Conservation (phyloP, 2,329 filamentous ascomycete species). For the Tolypocladium endophyticum region DNA sequence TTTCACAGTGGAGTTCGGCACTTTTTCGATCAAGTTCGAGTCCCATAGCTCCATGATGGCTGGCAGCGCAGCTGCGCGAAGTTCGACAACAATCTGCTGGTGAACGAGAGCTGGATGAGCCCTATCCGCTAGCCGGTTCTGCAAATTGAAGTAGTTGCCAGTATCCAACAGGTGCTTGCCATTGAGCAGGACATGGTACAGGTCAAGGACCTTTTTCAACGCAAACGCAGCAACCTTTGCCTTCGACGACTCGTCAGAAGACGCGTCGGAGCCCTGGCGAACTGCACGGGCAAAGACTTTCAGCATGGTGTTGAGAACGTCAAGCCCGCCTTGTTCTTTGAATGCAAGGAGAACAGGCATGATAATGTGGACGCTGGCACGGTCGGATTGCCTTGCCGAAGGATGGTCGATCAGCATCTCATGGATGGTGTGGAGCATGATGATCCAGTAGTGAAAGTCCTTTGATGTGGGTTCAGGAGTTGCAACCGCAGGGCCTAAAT, state of each 20-base stretch:
- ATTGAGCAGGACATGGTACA: slow-evolving; percentile 68
- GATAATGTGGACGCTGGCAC: slow-evolving; percentile 42
- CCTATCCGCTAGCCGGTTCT: slow-evolving; percentile 27
- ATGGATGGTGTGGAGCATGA: slow-evolving; percentile 66
- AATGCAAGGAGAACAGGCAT: slow-evolving; percentile 80
- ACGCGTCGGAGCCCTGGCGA: slow-evolving; percentile 24
- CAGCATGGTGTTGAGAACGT: slow-evolving; percentile 62
- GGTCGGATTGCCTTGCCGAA: slow-evolving; percentile 36
- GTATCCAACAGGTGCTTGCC: slow-evolving; percentile 76
- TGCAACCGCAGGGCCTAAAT: slow-evolving; percentile 43
- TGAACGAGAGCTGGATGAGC: slow-evolving; percentile 32
- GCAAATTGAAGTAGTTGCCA: slow-evolving; percentile 40
- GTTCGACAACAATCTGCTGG: slow-evolving; percentile 74
- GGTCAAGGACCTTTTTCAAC: slow-evolving; percentile 73
- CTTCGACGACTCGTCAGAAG: slow-evolving; percentile 33
- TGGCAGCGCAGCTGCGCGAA: slow-evolving; percentile 71
- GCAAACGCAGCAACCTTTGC: slow-evolving; percentile 42
- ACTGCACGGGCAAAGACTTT: slow-evolving; percentile 44
- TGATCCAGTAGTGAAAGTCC: slow-evolving; percentile 72
- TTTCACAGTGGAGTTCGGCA: slow-evolving; percentile 65
- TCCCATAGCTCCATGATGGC: slow-evolving; percentile 74
- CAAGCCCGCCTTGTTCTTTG: slow-evolving; percentile 69
- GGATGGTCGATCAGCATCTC: slow-evolving; percentile 66
- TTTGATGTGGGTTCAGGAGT: slow-evolving; percentile 40
- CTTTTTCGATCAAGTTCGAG: slow-evolving; percentile 71